phyloP scores from a whole-genome alignment of 2,329 filamentous ascomycete species.

The Xylariaceae sp. region DNA sequence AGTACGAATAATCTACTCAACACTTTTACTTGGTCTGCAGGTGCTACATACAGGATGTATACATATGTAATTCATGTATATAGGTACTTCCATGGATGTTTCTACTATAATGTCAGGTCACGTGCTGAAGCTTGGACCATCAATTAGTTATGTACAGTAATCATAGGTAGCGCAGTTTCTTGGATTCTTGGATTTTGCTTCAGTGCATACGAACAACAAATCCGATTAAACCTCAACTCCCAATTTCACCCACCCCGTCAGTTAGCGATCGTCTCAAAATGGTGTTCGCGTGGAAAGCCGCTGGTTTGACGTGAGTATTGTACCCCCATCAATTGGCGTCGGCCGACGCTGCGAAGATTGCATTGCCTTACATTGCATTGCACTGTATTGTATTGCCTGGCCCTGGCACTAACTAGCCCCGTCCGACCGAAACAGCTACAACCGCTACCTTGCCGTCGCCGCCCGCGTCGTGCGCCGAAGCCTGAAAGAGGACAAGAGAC shows the following conservation, averaged over 20 bases:
- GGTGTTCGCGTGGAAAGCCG: constrained; percentile 97
- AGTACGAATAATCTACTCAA: neutral
- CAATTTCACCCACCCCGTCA: constrained; percentile 30
- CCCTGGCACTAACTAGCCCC: too few relatives aligned
- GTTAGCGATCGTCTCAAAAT: constrained; percentile 67
- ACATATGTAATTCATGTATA: too few relatives aligned
- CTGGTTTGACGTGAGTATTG: constrained; percentile 84
- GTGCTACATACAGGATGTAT: too few relatives aligned
- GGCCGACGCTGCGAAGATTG: constrained; percentile 11
- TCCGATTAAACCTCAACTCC: constrained; percentile 33
- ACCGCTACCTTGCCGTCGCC: constrained; percentile 97
- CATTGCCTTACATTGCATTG: too few relatives aligned
- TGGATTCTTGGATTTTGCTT: constrained; percentile 29
- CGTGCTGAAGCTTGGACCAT: constrained; percentile 15
- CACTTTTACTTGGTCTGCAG: neutral
- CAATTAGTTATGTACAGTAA: too few relatives aligned
- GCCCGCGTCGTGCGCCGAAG: constrained; percentile 93
- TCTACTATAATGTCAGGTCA: constrained; percentile 4
- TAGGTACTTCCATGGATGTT: too few relatives aligned
- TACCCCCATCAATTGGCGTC: constrained; percentile 1
- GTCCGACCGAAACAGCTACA: constrained; percentile 73
- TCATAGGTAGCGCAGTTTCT: constrained; percentile 15
- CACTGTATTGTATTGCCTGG: too few relatives aligned
- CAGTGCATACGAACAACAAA: constrained; percentile 34
- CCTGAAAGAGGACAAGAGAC: constrained; percentile 92